A percentile compares a stretch with the other conserved stretches of the same genome.
Evolutionary conservation across 331 rosid genomes (phyloP).

Genomic region (Telfairia occidentalis): DNA sequence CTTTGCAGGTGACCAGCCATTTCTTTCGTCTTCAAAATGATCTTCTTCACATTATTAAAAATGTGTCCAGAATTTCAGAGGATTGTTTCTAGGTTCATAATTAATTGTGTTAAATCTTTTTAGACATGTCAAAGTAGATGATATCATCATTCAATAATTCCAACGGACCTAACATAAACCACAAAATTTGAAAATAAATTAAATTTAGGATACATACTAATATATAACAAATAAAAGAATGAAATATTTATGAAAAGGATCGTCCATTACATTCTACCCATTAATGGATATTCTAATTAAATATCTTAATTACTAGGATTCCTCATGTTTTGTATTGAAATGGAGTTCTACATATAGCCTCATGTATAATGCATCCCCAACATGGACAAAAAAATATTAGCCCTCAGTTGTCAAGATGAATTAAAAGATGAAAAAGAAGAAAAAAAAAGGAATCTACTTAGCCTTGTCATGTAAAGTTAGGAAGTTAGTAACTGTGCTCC

Average conservation of each 20-base stretch:
- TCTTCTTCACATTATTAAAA: neutral
- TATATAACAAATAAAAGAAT: neutral
- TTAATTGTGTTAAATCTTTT: no score
- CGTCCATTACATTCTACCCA: neutral
- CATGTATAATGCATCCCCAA: constrained; percentile 13
- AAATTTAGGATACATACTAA: neutral
- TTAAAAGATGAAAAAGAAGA: neutral
- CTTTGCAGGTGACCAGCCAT: neutral
- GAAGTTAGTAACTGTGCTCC: neutral
- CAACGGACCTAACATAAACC: neutral
- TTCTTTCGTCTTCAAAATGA: neutral
- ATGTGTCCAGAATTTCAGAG: neutral
- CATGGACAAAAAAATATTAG: neutral
- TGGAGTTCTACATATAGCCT: constrained; percentile 2
- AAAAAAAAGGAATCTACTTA: neutral
- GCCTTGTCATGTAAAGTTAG: neutral
- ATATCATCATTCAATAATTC: neutral
- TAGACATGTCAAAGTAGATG: neutral
- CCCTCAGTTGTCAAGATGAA: neutral
- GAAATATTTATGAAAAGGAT: neutral
- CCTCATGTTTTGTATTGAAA: neutral
- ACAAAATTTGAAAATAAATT: neutral
- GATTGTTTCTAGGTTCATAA: no score
- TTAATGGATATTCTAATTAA: neutral
- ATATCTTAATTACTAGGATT: neutral